phyloP scores from a whole-genome alignment of 345 rosid genomes.

The Boechera divaricarpa region DNA sequence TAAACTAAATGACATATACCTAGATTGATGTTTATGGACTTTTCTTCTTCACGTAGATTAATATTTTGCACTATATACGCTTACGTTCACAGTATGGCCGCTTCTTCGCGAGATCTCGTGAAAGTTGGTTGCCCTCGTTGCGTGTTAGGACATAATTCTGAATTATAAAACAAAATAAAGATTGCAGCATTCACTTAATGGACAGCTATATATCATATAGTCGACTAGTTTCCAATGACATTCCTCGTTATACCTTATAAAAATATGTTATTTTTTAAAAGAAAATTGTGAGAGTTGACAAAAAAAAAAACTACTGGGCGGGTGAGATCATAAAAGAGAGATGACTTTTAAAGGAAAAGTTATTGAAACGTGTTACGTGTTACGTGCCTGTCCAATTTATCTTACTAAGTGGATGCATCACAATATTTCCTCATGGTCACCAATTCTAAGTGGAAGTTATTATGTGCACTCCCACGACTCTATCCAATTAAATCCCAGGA shows the following conservation, averaged over 20 bases:
- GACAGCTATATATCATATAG: neutral
- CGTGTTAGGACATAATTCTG: constrained; percentile 12
- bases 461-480: constrained; percentile 34
- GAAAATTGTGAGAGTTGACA: neutral
- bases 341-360: constrained; percentile 15
- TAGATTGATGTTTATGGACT: constrained; percentile 31
- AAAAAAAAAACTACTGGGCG: neutral
- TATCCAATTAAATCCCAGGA: constrained; percentile 10
- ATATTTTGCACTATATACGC: constrained; percentile 4
- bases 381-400: constrained; percentile 20
- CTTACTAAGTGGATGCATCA: constrained; percentile 23
- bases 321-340: constrained; percentile 19
- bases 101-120: constrained; percentile 18
- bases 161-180: neutral
- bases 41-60: constrained; percentile 20
- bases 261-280: neutral
- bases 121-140: constrained; percentile 16
- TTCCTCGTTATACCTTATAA: neutral
- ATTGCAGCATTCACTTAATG: neutral
- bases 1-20: constrained; percentile 24
- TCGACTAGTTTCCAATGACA: neutral
- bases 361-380: constrained; percentile 38
- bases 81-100: constrained; percentile 24
- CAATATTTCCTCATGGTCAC: constrained; percentile 10
- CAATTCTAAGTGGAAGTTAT: constrained; percentile 36